phyloP scores from a whole-genome alignment of 2,329 filamentous ascomycete species.

The Aspergillus spinulosporus region DNA sequence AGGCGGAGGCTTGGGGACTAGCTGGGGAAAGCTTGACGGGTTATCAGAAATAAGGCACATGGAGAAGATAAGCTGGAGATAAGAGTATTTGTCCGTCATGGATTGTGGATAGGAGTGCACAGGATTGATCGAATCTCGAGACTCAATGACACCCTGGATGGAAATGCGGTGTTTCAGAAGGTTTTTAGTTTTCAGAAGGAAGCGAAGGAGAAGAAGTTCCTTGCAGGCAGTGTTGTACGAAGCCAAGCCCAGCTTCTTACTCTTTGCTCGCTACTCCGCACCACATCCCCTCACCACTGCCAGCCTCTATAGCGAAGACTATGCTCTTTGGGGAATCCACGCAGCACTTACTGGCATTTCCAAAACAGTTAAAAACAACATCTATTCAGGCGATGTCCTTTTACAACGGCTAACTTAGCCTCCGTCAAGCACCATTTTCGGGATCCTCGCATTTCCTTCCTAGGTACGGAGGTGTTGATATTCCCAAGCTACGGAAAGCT shows the following conservation, averaged over 20 bases:
- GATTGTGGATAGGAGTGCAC: neutral
- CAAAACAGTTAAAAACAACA: too few species aligned
- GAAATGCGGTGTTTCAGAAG: too few species aligned
- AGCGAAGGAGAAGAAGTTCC: neutral
- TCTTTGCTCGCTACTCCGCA: neutral
- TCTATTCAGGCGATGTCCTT: too few species aligned
- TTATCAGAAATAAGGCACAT: slow-evolving; percentile 1
- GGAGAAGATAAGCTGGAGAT: slow-evolving; percentile 14
- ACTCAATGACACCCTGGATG: too few species aligned
- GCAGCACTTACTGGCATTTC: too few species aligned
- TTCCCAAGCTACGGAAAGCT: too few species aligned
- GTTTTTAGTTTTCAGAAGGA: neutral
- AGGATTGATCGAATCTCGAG: too few species aligned
- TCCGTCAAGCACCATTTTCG: too few species aligned
- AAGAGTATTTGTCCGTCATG: slow-evolving; percentile 11
- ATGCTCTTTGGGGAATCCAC: too few species aligned
- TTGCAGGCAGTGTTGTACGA: neutral
- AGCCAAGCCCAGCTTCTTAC: neutral
- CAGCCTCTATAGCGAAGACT: neutral
- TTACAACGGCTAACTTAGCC: too few species aligned
- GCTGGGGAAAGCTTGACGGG: slow-evolving; percentile 14
- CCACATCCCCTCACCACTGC: neutral
- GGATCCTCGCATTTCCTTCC: too few species aligned
- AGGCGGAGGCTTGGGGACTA: slow-evolving; percentile 23
- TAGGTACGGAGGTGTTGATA: too few species aligned